These are phyloP conservation scores for Microdochium bolleyi DNA, from an alignment of 2,329 filamentous ascomycete genomes.

Conservation along the genomic window DNA sequence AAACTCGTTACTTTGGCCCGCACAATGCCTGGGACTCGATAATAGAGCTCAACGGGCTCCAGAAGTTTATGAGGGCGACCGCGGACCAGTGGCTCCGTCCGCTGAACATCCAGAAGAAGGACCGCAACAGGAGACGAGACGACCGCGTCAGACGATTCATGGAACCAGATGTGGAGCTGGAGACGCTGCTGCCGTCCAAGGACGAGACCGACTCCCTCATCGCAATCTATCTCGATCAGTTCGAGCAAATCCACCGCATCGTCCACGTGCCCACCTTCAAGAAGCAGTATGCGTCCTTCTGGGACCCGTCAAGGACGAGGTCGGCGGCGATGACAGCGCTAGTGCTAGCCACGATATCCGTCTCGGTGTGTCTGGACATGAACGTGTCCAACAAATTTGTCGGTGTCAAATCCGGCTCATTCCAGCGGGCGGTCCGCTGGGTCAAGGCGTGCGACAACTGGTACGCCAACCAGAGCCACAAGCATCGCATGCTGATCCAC, in stretches of 20 bases:
- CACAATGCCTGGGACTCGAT: slow-evolving; percentile 55
- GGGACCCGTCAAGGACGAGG: slow-evolving; percentile 36
- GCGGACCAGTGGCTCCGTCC: slow-evolving; percentile 54
- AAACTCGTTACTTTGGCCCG: slow-evolving; percentile 51
- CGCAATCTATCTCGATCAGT: slow-evolving; percentile 43
- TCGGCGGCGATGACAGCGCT: slow-evolving; percentile 48
- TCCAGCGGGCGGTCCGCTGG: slow-evolving; percentile 47
- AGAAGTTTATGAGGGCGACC: slow-evolving; percentile 54
- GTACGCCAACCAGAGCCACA: slow-evolving; percentile 48
- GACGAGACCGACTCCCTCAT: slow-evolving; percentile 41
- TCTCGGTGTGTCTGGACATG: slow-evolving; percentile 49
- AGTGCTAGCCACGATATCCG: slow-evolving; percentile 50
- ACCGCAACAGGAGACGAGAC: slow-evolving; percentile 43
- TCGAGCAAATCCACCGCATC: slow-evolving; percentile 48
- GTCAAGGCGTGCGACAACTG: slow-evolving; percentile 47
- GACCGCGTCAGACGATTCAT: slow-evolving; percentile 42
- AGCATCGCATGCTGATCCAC: slow-evolving; percentile 51
- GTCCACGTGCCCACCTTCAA: slow-evolving; percentile 52
- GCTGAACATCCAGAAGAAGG: slow-evolving; percentile 47
- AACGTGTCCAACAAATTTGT: slow-evolving; percentile 45
- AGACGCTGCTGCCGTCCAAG: slow-evolving; percentile 38
- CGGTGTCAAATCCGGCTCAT: slow-evolving; percentile 49
- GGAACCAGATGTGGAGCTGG: slow-evolving; percentile 39
- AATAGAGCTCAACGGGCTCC: slow-evolving; percentile 45
- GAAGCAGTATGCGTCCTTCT: slow-evolving; percentile 47